Conservation (phyloP, 2,329 filamentous ascomycete species). For the Xylariales sp. region DNA sequence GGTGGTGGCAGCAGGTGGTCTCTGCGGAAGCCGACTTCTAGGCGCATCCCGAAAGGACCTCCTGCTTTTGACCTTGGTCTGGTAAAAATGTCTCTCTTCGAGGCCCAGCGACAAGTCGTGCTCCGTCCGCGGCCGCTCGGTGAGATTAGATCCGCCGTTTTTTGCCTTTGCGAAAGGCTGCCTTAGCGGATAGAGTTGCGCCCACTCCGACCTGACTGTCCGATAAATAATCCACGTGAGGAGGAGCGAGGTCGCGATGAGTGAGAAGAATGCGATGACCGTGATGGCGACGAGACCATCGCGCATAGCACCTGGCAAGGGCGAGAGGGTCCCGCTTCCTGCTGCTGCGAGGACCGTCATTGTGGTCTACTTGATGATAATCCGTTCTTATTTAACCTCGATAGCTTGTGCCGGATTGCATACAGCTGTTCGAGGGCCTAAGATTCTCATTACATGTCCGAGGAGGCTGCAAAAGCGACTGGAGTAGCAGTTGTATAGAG, state of each 20-base stretch:
- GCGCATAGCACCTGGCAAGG: background rate
- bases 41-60: too few species aligned
- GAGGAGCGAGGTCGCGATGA: conserved; percentile 3
- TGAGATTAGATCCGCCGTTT: background rate
- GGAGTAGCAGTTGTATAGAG: too few species aligned
- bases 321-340: conserved; percentile 3
- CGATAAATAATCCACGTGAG: conserved; percentile 4
- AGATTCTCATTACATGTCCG: too few species aligned
- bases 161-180: background rate
- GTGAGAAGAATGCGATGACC: conserved; percentile 1
- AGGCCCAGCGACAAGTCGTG: conserved; percentile 5
- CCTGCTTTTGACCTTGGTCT: conserved; percentile 1
- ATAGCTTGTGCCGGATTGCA: too few species aligned
- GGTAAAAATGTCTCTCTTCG: conserved; percentile 2
- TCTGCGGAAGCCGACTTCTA: too few species aligned
- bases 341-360: conserved; percentile 1
- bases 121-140: too few species aligned
- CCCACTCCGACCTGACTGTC: conserved; percentile 1
- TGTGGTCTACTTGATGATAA: background rate
- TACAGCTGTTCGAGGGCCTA: too few species aligned
- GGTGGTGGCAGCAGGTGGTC: too few species aligned
- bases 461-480: too few species aligned
- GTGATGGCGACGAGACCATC: conserved; percentile 3
- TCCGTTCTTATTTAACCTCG: too few species aligned
- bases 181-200: background rate